Evolutionary conservation across 163 green algal species (phyloP).

Genomic region (Prototheca wickerhamii): DNA sequence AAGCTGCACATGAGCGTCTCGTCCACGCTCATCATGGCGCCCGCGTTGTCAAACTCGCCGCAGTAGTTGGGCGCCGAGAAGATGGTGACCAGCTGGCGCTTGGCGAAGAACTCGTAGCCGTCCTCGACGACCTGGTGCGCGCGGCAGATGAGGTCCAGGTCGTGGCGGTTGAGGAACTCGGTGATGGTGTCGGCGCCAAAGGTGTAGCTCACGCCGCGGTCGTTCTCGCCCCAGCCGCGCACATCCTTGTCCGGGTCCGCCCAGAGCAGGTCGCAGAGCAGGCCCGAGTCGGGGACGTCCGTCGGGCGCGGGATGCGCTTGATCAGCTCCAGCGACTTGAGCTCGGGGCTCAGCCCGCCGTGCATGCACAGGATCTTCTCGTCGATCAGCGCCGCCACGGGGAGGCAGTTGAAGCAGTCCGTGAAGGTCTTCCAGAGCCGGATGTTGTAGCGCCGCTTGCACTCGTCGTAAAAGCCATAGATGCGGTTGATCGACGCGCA

Average conservation of each 20-base stretch:
- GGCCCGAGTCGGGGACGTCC: constrained; percentile 92
- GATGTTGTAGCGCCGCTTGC: constrained; percentile 98
- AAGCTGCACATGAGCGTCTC: constrained; percentile 99
- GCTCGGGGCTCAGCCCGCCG: constrained; percentile 90
- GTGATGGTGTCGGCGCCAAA: constrained; percentile 92
- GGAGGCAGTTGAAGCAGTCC: constrained; percentile 99
- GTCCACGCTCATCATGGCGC: constrained; percentile 99
- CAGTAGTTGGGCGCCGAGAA: constrained; percentile 99
- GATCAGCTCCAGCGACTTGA: constrained; percentile 97
- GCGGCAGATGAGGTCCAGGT: constrained; percentile 96
- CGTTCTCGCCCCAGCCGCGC: constrained; percentile 96
- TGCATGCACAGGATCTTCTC: constrained; percentile 99
- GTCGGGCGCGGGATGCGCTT: constrained; percentile 90
- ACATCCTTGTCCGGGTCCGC: constrained; percentile 98
- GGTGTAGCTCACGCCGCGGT: constrained; percentile 96
- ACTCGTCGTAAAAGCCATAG: constrained; percentile 99
- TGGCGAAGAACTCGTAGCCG: constrained; percentile 99
- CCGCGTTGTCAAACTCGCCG: constrained; percentile 99
- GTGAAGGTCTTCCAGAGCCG: constrained; percentile 98
- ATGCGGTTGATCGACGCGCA: constrained; percentile 98
- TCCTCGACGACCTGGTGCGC: constrained; percentile 96
- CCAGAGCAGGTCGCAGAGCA: constrained; percentile 98
- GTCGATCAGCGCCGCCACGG: constrained; percentile 90
- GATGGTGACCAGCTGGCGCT: constrained; percentile 97
- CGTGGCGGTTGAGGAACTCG: constrained; percentile 94